phyloP scores from a whole-genome alignment of 306 rosid species.

The Pterocarpus santalinus region DNA sequence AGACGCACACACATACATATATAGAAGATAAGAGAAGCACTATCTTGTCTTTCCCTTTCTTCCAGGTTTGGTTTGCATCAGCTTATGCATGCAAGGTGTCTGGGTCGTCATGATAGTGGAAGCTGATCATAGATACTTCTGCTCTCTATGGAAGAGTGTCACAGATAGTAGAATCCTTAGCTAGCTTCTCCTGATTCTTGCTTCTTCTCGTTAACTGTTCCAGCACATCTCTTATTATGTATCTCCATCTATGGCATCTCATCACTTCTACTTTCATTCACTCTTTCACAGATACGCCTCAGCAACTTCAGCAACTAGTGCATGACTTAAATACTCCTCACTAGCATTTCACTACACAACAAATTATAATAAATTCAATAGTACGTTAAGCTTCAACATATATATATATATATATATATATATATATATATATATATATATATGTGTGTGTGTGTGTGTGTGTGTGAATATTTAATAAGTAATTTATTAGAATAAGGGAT shows the following conservation, averaged over 20 bases:
- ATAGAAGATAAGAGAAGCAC: not conserved
- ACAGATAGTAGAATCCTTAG: slow-evolving; percentile 44
- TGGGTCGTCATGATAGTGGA: slow-evolving; percentile 55
- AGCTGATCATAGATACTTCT: slow-evolving; percentile 37
- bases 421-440: too few species aligned
- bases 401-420: too few species aligned
- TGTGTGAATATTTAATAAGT: not conserved
- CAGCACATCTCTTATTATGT: slow-evolving; percentile 42
- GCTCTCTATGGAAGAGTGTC: slow-evolving; percentile 11
- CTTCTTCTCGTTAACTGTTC: slow-evolving; percentile 50
- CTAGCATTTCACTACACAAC: slow-evolving; percentile 50
- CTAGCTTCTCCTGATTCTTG: slow-evolving; percentile 41
- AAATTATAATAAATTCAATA: slow-evolving; percentile 44
- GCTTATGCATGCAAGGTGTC: slow-evolving; percentile 47
- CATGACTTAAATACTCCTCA: slow-evolving; percentile 43
- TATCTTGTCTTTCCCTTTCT: slow-evolving; percentile 25
- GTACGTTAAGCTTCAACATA: slow-evolving; percentile 26
- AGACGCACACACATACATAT: not conserved
- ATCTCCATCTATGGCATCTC: not conserved
- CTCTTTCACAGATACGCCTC: slow-evolving; percentile 33
- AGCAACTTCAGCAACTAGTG: slow-evolving; percentile 40
- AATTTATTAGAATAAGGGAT: not conserved
- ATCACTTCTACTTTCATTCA: slow-evolving; percentile 29
- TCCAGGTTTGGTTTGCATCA: slow-evolving; percentile 52
- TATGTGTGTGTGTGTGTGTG: too few species aligned